Evolutionary conservation across 495 filamentous ascomycete species (phyloP), one percentile per base, ranked within the genome.

Genomic region (Bryoglossum gracile): DNA sequence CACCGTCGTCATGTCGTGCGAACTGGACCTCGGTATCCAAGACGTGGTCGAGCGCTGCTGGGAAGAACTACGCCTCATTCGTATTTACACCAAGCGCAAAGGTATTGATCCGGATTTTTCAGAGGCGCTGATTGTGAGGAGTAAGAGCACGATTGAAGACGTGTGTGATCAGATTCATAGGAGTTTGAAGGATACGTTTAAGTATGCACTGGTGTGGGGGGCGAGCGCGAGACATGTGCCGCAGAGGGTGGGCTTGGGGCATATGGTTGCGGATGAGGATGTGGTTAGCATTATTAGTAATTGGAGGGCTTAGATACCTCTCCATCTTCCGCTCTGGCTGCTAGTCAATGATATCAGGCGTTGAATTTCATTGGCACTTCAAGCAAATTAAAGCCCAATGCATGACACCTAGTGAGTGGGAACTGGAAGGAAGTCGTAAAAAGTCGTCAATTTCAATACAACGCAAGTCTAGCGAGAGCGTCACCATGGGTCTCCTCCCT

Each of bases 171-270:
- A 88, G 58, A 83, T 99, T 45, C 94, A 99, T 69, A 77, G 94
- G 26, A 89, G 84, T 22, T 69, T 99, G 50, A 97, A 96, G 76
- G 94, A 99, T 37, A 95, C 88, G 2, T 99, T 97, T 72, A 99
- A 97, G 70, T 97, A 96, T 70, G 94, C 94, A 1, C 65, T 97
- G 58, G 94, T 99, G 2, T 99, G 94, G 94, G 94, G 94, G 17
- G 88, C 87, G 9, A 96, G 90, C 67, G 92, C 92, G 17, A 74
- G 88, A 56, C 94, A 99, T 75, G 74, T 95, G 11, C 92, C 94
- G 11, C 94, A 99, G 68, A 76, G 94, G 36, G 91, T 96, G 24
- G 94, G 94, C 2, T 65, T 99, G 61, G 72, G 76, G 8, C 94
- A 99, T 77, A 54, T 77, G 33, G 90, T 99, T 48, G 74, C 83